A percentile compares a stretch with the other conserved stretches of the same genome.
phyloP scores from a whole-genome alignment of 768 basidiomycete species.

The Mycena sanguinolenta region DNA sequence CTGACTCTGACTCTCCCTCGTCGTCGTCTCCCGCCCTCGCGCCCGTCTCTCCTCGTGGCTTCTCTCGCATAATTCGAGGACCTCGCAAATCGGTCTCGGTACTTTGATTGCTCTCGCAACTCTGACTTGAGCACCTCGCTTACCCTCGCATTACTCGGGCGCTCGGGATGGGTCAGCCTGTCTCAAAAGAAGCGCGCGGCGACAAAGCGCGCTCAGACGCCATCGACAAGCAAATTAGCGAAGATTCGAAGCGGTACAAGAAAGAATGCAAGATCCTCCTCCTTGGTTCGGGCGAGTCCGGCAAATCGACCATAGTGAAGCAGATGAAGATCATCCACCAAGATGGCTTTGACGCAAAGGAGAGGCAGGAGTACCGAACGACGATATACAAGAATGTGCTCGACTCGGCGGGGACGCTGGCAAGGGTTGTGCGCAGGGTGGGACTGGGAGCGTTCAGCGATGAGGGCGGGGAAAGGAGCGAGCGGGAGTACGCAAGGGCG shows the following conservation, averaged over 20 bases:
- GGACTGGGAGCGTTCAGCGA: conserved; percentile 64
- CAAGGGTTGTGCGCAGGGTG: conserved; percentile 77
- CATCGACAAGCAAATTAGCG: conserved; percentile 27
- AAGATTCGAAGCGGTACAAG: conserved; percentile 23
- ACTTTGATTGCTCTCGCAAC: too few species aligned
- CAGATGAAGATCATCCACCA: conserved; percentile 90
- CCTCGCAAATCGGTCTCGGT: too few species aligned
- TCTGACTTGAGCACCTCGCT: too few species aligned
- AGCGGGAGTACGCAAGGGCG: conserved; percentile 2
- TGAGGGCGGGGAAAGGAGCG: conserved; percentile 36
- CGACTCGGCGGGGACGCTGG: conserved; percentile 78
- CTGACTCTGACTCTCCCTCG: too few species aligned
- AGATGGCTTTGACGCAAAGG: conserved; percentile 74
- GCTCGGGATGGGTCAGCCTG: conserved; percentile 11
- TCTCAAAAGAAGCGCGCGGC: conserved; percentile 19
- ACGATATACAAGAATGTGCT: conserved; percentile 78
- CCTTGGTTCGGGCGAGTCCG: conserved; percentile 25
- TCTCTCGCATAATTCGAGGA: too few species aligned
- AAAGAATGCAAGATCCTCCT: conserved; percentile 32
- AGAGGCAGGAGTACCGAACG: conserved; percentile 70
- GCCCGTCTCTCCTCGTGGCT: too few species aligned
- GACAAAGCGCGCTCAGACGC: conserved; percentile 27
- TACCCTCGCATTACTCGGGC: too few species aligned
- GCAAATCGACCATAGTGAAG: conserved; percentile 29
- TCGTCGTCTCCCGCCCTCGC: too few species aligned